Conservation (phyloP, 768 basidiomycete species). For the Cyclocybe cylindracea region DNA sequence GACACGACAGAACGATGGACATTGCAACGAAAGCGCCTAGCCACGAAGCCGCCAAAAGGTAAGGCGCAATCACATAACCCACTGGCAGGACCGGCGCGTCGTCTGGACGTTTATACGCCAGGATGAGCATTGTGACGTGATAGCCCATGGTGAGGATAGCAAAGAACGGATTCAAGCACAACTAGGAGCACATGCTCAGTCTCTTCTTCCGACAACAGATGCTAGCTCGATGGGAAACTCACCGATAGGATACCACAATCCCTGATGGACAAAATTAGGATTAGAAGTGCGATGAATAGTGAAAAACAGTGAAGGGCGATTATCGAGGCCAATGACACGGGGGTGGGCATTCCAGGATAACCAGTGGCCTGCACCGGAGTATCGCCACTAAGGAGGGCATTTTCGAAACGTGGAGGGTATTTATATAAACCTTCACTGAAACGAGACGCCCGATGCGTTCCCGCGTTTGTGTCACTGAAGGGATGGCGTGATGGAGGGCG, state of each 20-base stretch:
- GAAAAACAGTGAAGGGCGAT: constrained; percentile 24
- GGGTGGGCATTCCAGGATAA: constrained; percentile 23
- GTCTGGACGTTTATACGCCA: constrained; percentile 17
- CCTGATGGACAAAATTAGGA: constrained; percentile 17
- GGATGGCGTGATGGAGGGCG: too few relatives aligned
- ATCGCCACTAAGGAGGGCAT: constrained; percentile 15
- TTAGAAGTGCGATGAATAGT: constrained; percentile 16
- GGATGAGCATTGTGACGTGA: constrained; percentile 18
- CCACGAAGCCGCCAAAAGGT: constrained; percentile 25
- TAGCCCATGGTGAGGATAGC: constrained; percentile 23
- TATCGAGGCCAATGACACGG: constrained; percentile 16
- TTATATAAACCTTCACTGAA: too few relatives aligned
- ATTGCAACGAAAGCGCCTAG: constrained; percentile 27
- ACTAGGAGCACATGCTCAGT: constrained; percentile 2
- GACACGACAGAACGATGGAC: constrained; percentile 21
- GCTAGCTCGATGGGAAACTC: constrained; percentile 2
- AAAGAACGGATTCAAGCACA: constrained; percentile 26
- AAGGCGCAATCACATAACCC: constrained; percentile 19
- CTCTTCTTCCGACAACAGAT: not conserved
- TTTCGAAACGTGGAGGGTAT: not conserved
- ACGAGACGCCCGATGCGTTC: too few relatives aligned
- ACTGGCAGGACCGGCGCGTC: constrained; percentile 12
- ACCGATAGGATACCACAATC: constrained; percentile 27
- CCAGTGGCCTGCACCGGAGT: constrained; percentile 22
- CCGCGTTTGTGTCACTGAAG: too few relatives aligned